Base-by-base conservation (phyloP, 495 filamentous ascomycete species). In the Aspergillus ostianus region DNA sequence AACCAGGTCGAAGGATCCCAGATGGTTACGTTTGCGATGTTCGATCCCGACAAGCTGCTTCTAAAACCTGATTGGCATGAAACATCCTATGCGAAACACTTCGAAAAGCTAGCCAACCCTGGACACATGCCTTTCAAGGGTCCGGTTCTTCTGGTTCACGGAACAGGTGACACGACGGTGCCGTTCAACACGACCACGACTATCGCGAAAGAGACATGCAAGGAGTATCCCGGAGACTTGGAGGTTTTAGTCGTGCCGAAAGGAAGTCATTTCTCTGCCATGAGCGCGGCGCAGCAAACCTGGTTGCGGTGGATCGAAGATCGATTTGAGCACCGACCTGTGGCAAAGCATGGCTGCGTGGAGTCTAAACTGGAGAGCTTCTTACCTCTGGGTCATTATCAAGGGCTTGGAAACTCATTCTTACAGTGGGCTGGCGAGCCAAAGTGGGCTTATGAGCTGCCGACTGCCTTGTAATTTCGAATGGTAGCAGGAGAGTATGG, bases 221-320 rank as follows among this genome's bases (percentile, higher is more conserved):
- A 61, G 36, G 41, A 53, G 7, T 66, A 62, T 48, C 63, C 65
- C 7, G 62, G 70, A 10, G 54, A 66, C 36, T 41, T 78, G 13
- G 75, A 78, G 57, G 68, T 71, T 48, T 47, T 70, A 21, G 65
- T 70, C 29, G 69, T 73, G 9, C 51, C 67, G 3, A 67, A 66
- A 1, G 68, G 72, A 32, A 61, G 66, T 6, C 78, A 80, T 51
- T 73, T 74, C 12, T 69, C 71, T 18, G 61, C 60, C 19, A 69
- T 81, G 18, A 62, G 73, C 46, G 74, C 75, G 6, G 67, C 70
- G 9, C 63, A 68, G 32, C 67, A 61, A 55, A 64, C 55, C 47
- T 79, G 77, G 77, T 55, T 81, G 55, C 53, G 59, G 51, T 81
- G 77, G 77, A 77, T 81, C 29, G 70, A 71, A 47, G 71, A 75